A percentile compares a stretch with the other conserved stretches of the same genome.
Conservation (phyloP, 352 stramenopile genomes). For the Achlya hypogyna region DNA sequence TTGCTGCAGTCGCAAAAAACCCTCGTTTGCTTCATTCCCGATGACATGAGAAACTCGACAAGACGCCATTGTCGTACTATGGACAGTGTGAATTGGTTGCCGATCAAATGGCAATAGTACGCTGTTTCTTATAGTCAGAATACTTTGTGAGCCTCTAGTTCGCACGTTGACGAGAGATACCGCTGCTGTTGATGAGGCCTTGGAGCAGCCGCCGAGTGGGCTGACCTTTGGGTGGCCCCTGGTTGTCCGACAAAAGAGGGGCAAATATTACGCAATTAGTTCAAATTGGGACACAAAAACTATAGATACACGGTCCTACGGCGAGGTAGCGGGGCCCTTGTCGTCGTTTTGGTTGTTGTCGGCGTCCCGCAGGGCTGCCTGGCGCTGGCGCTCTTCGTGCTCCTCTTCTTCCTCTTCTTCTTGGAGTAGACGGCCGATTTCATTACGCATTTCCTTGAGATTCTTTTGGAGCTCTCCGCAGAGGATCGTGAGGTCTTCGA, state of each 20-base stretch:
- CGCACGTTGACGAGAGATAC: too few relatives aligned
- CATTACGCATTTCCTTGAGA: not conserved
- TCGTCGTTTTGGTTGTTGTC: conserved; percentile 27
- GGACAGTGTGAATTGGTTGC: too few relatives aligned
- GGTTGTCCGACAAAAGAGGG: not conserved
- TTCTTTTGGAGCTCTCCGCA: conserved; percentile 13
- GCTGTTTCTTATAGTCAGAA: too few relatives aligned
- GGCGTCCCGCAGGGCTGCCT: conserved; percentile 22
- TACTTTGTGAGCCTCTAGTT: too few relatives aligned
- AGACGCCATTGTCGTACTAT: too few relatives aligned
- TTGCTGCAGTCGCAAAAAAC: too few relatives aligned
- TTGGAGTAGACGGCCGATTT: not conserved
- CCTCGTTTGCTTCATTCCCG: too few relatives aligned
- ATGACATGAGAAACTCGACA: too few relatives aligned
- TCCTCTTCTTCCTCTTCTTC: conserved; percentile 20
- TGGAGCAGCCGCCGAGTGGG: too few relatives aligned
- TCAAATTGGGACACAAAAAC: not conserved
- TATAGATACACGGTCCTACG: conserved; percentile 23
- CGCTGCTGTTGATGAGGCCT: too few relatives aligned
- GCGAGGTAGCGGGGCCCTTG: conserved; percentile 26
- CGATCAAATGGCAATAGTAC: too few relatives aligned
- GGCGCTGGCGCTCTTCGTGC: not conserved
- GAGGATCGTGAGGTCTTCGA: conserved; percentile 26
- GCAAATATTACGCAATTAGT: not conserved
- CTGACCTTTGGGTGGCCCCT: not conserved